Conservation (phyloP, 73 alveolate species). For the Paramecium biaurelia region DNA sequence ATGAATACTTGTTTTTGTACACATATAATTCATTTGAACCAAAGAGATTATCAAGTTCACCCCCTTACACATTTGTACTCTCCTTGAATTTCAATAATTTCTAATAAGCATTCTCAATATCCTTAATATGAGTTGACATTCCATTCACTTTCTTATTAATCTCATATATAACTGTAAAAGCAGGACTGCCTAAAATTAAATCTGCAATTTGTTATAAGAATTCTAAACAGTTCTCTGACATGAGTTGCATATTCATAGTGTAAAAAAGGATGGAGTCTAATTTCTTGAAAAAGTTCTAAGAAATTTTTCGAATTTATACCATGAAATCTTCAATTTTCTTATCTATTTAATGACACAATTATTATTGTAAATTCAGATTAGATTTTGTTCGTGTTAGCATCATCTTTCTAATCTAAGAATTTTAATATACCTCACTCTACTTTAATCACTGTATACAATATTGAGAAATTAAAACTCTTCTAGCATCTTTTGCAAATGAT, state of each 20-base stretch:
- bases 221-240: background rate
- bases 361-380: background rate
- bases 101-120: background rate
- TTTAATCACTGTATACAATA: constrained; percentile 19
- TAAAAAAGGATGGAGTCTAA: background rate
- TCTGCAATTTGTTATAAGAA: background rate
- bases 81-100: background rate
- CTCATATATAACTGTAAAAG: constrained; percentile 6
- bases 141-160: constrained; percentile 34
- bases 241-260: background rate
- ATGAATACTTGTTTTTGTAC: constrained; percentile 30
- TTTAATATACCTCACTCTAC: background rate
- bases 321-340: background rate
- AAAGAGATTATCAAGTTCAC: background rate
- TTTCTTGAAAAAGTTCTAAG: background rate
- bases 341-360: constrained; percentile 2
- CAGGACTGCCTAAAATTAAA: background rate
- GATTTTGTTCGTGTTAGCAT: background rate
- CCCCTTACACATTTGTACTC: background rate
- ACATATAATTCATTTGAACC: constrained; percentile 8
- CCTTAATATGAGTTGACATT: background rate
- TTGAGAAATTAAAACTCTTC: constrained; percentile 33
- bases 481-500: constrained; percentile 28
- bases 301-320: background rate
- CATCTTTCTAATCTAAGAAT: background rate